Evolutionary conservation across 495 filamentous ascomycete genomes (phyloP).

Genomic region (Neurospora hispaniola): DNA sequence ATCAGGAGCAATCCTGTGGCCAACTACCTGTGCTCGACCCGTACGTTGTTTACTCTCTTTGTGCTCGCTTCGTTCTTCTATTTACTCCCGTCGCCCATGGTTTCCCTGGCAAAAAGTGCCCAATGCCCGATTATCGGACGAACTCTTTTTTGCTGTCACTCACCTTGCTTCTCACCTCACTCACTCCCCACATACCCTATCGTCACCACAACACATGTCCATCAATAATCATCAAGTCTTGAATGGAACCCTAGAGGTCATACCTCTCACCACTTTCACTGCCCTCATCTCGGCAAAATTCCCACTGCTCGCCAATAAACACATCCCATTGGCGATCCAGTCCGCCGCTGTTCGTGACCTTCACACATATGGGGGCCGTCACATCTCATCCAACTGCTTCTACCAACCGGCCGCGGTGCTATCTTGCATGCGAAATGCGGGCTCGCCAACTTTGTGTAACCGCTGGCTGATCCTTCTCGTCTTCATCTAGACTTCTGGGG

Average conservation of each 20-base stretch:
- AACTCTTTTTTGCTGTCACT: background rate
- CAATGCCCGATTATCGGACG: background rate
- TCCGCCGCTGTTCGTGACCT: background rate
- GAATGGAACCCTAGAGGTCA: background rate
- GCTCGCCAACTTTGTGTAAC: background rate
- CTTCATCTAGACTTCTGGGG: slow-evolving; percentile 80
- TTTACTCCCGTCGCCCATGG: background rate
- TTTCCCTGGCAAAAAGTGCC: background rate
- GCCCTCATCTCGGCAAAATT: background rate
- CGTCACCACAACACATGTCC: background rate
- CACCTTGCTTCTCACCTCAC: background rate
- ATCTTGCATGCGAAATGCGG: background rate
- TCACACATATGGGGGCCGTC: background rate
- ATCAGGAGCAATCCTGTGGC: slow-evolving; percentile 77
- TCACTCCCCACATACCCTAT: background rate
- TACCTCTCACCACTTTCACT: background rate
- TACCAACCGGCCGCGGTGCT: background rate
- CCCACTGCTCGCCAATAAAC: background rate
- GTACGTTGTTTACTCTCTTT: slow-evolving; percentile 45
- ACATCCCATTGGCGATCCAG: background rate
- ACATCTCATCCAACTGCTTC: background rate
- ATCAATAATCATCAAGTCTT: background rate
- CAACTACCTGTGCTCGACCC: slow-evolving; percentile 90
- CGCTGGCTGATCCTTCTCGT: background rate
- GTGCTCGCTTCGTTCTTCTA: background rate